Conservation (phyloP, 345 rosid species). For the Populus deltoides region DNA sequence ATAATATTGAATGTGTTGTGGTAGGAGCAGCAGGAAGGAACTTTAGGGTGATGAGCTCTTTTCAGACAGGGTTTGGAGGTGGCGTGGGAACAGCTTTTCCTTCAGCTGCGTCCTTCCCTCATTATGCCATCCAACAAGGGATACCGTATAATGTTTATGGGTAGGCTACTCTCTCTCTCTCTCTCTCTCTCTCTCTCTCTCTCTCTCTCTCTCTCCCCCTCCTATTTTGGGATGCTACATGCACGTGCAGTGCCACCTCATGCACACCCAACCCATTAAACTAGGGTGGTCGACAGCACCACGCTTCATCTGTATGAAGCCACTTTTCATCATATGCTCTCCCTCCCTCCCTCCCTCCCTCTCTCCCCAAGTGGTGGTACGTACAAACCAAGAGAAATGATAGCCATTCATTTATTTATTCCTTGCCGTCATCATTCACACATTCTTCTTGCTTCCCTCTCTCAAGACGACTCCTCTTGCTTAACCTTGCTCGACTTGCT, state of each 20-base stretch:
- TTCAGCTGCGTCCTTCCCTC: conserved; percentile 78
- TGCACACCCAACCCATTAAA: conserved; percentile 18
- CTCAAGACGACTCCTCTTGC: background rate
- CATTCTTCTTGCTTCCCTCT: conserved; percentile 4
- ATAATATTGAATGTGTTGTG: background rate
- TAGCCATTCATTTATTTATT: background rate
- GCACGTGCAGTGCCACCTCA: conserved; percentile 60
- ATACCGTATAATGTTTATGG: conserved; percentile 76
- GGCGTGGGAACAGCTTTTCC: conserved; percentile 61
- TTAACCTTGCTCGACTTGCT: background rate
- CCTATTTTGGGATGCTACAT: conserved; percentile 11
- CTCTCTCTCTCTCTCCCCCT: background rate
- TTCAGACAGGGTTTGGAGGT: conserved; percentile 70
- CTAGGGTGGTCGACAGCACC: conserved; percentile 25
- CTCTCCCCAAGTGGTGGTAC: background rate
- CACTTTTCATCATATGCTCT: background rate
- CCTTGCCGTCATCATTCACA: conserved; percentile 13
- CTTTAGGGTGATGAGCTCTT: conserved; percentile 65
- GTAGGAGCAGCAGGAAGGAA: conserved; percentile 59
- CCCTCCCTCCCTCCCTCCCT: conserved; percentile 3
- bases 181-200: background rate
- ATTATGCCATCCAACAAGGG: conserved; percentile 81
- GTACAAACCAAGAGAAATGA: background rate
- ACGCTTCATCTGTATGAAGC: conserved; percentile 1
- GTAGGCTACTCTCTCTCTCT: background rate